Percentiles rank a stretch among this genome's conserved stretches.
phyloP scores from a whole-genome alignment of 179 eudicot species.

The Silene noctiflora region DNA sequence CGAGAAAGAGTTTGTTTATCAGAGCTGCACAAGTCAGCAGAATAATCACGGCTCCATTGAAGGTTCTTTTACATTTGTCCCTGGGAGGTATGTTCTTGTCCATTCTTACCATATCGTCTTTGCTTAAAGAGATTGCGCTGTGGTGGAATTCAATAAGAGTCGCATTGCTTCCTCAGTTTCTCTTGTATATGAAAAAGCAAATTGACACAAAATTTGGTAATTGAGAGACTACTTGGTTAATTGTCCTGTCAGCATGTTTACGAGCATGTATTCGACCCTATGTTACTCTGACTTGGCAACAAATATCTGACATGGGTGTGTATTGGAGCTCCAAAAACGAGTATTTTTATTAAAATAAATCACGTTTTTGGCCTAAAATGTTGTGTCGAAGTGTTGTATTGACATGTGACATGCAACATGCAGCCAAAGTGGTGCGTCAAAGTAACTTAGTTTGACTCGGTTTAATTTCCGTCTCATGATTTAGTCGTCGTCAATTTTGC shows the following conservation, averaged over 20 bases:
- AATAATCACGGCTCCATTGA: slow-evolving; percentile 62
- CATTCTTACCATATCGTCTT: too few relatives aligned
- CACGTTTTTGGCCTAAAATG: neutral
- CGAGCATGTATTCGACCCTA: neutral
- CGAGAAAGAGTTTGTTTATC: slow-evolving; percentile 75
- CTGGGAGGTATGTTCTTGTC: slow-evolving; percentile 65
- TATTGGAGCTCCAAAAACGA: neutral
- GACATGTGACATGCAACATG: neutral
- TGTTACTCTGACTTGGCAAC: neutral
- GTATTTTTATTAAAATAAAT: too few relatives aligned
- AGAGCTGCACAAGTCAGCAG: slow-evolving; percentile 54
- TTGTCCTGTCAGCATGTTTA: too few relatives aligned
- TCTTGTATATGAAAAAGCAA: too few relatives aligned
- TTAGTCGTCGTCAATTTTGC: too few relatives aligned
- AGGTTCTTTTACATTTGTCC: slow-evolving; percentile 81
- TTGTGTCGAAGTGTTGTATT: neutral
- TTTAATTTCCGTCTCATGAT: too few relatives aligned
- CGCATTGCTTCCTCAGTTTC: too few relatives aligned
- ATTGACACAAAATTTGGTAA: neutral
- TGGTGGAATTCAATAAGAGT: too few relatives aligned
- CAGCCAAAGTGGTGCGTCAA: neutral
- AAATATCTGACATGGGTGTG: neutral
- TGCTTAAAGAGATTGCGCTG: neutral
- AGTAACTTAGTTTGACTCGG: neutral
- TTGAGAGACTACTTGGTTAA: neutral